Base-by-base conservation (phyloP, 1,284 basidiomycete genomes). In the Fomes fomentarius region DNA sequence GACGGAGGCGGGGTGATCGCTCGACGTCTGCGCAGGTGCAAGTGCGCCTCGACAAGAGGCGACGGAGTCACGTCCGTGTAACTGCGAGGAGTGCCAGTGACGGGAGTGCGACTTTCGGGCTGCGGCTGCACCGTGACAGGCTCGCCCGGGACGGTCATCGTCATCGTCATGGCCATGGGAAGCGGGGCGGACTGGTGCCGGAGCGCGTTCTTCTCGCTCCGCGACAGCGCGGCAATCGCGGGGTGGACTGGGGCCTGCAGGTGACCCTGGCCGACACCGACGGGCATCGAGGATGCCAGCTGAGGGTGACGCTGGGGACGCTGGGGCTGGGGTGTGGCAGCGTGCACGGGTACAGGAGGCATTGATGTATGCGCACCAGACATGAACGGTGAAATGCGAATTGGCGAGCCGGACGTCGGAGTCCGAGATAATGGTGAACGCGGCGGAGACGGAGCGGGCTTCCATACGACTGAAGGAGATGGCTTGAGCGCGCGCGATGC, bases 401-500 rank as follows among this genome's bases (percentile, higher is more conserved):
- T 11, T 10, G 44, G 51, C 10, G 45, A 53, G 24, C 33, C 38
- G 2, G 52, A 54, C 4, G 47, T 33, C 0, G 48, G 37, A 12
- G 39, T 28, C 33, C 43, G 54, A 8, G 58, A 56, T 6, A 60
- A 30, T 8, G 58, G 58, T 34, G 58, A 61, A 12, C 56, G 55
- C 22, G 51, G 45, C 5, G 42, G 47, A 26, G 58, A 61, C 0
- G 58, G 54, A 11, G 54, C n/a, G n/a, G n/a, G 37, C 34, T 60
- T 60, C 59, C 59, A 61, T 11, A 57, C 42, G 15, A 61, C 56
- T 2, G 56, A 57, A 0, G 59, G 59, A 1, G 56, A 57, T 2
- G 52, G 56, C 25, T 52, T 44, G 21, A 53, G 12, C 3, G 43
- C 25, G 9, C 58, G 43, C 19, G 50, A 49, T 2, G 50, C 54